phyloP scores from a whole-genome alignment of 73 alveolate genomes.

The Paramecium octaurelia region DNA sequence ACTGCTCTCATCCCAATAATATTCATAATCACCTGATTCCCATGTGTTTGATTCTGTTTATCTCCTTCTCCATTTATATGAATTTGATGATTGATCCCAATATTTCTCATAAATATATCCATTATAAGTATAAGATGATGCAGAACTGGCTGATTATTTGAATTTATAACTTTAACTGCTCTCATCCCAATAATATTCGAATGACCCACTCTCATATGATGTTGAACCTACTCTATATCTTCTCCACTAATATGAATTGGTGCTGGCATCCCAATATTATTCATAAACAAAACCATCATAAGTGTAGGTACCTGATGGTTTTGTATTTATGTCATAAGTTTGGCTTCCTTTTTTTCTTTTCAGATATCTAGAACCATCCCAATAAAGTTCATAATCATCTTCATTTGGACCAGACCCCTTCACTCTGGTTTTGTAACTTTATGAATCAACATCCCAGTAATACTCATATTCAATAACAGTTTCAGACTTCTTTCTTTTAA shows the following conservation, averaged over 20 bases:
- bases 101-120: not conserved
- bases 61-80: not conserved
- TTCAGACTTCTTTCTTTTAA: not conserved
- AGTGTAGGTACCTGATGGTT: not conserved
- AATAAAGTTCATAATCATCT: not conserved
- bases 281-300: not conserved
- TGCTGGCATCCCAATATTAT: not conserved
- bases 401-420: not conserved
- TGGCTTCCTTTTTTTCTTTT: not conserved
- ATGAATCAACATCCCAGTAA: not conserved
- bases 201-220: not conserved
- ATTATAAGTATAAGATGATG: not conserved
- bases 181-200: not conserved
- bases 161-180: not conserved
- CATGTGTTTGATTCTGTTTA: not conserved
- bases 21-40: not conserved
- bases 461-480: not conserved
- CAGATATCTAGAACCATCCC: conserved; percentile 3
- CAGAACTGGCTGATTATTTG: not conserved
- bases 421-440: not conserved
- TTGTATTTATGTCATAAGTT: not conserved
- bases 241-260: not conserved
- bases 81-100: not conserved
- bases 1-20: not conserved
- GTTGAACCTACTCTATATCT: not conserved